Evolutionary conservation across 176 grass and related monocot species (phyloP).

Genomic region (Musa beccarii): DNA sequence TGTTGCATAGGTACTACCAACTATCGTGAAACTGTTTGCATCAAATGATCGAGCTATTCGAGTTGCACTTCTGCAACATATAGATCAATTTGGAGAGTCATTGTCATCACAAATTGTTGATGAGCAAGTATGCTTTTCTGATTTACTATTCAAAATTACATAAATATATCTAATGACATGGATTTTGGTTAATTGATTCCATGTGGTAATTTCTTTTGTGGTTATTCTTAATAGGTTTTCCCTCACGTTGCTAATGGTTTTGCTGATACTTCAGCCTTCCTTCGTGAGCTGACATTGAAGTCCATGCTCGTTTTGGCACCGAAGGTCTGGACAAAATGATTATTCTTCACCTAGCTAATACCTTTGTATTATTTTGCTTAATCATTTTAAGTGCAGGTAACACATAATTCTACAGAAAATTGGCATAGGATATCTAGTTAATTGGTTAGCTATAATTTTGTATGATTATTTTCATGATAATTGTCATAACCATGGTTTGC

Average conservation of each 20-base stretch:
- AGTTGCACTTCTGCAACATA: conserved; percentile 90
- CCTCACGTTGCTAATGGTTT: conserved; percentile 97
- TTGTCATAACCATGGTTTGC: no score
- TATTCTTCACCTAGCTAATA: neutral
- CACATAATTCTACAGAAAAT: no score
- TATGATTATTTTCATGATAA: no score
- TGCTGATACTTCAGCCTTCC: conserved; percentile 80
- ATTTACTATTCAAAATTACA: neutral
- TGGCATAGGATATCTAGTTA: no score
- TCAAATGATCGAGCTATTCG: conserved; percentile 94
- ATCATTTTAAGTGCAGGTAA: no score
- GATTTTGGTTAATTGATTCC: neutral
- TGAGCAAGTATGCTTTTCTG: conserved; percentile 68
- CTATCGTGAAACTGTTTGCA: conserved; percentile 95
- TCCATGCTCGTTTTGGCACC: conserved; percentile 94
- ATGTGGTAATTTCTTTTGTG: neutral
- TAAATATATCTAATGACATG: neutral
- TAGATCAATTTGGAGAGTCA: conserved; percentile 98
- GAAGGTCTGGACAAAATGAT: conserved; percentile 37
- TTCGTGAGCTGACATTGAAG: conserved; percentile 93
- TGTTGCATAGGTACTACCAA: conserved; percentile 69
- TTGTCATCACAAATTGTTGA: conserved; percentile 86
- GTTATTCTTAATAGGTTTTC: conserved; percentile 54
- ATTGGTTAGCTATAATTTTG: no score
- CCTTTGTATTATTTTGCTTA: no score